Evolutionary conservation across 306 rosid genomes (phyloP).

Genomic region (Trifolium fragiferum): DNA sequence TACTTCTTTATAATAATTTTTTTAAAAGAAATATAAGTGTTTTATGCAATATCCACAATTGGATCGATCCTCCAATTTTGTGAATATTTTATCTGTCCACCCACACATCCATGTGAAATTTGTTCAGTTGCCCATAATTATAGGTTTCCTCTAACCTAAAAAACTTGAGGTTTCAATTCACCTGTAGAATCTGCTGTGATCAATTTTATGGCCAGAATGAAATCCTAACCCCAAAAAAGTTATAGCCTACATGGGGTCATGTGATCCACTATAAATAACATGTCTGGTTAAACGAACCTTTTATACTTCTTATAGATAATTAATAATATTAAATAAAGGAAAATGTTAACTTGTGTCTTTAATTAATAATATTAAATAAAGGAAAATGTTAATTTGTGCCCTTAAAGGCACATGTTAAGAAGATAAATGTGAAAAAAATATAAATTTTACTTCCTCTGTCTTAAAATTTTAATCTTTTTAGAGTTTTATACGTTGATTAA

Average conservation of each 20-base stretch:
- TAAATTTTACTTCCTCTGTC: too few species aligned
- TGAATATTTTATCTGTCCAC: background rate
- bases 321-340: too few species aligned
- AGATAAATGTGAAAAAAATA: too few species aligned
- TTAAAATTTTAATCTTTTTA: too few species aligned
- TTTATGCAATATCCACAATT: background rate
- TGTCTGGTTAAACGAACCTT: background rate
- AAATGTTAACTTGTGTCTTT: too few species aligned
- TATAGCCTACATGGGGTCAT: conserved; percentile 25
- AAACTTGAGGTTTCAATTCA: conserved; percentile 45
- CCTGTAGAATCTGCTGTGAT: background rate
- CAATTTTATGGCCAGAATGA: conserved; percentile 29
- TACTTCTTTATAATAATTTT: too few species aligned
- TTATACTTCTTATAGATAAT: background rate
- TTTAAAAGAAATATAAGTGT: too few species aligned
- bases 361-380: too few species aligned
- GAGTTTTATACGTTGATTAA: too few species aligned
- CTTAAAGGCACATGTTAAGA: too few species aligned
- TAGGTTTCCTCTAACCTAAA: conserved; percentile 19
- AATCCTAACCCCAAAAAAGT: conserved; percentile 8
- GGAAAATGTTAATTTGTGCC: too few species aligned
- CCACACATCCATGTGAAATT: conserved; percentile 35
- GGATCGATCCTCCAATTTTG: background rate
- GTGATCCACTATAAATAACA: conserved; percentile 36
- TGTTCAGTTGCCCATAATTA: conserved; percentile 31